phyloP scores from a whole-genome alignment of 441 rosid genomes.

The Populus hybrid region DNA sequence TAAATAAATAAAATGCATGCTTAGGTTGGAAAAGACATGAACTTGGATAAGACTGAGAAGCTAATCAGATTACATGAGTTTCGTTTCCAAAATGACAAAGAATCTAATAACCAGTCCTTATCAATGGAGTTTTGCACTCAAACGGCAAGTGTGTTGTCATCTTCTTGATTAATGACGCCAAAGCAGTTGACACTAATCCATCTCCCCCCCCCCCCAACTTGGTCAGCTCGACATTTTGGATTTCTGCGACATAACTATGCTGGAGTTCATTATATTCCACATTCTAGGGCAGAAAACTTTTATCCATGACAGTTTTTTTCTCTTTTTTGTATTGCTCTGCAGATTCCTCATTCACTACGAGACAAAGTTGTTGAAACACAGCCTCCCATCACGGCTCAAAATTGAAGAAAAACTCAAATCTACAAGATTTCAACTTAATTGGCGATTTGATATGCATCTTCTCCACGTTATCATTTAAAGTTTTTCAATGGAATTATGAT shows the following conservation, averaged over 20 bases:
- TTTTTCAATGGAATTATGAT: no score
- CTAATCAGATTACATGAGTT: slow-evolving; percentile 1
- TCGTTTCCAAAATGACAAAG: slow-evolving; percentile 1
- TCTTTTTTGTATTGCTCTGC: not conserved
- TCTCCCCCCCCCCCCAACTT: no score
- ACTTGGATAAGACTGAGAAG: not conserved
- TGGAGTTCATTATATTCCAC: not conserved
- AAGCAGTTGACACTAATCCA: not conserved
- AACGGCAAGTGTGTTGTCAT: slow-evolving; percentile 24
- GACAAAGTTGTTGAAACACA: not conserved
- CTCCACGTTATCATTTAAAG: no score
- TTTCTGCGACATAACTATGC: not conserved
- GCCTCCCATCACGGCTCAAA: not conserved
- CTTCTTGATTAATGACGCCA: slow-evolving; percentile 3
- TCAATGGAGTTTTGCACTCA: slow-evolving; percentile 32
- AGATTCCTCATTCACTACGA: not conserved
- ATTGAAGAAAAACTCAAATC: not conserved
- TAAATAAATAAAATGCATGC: not conserved
- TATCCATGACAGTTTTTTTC: no score
- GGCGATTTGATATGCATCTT: not conserved
- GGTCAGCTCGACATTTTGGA: not conserved
- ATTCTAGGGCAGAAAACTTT: not conserved
- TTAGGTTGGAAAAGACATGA: not conserved
- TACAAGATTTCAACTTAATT: no score
- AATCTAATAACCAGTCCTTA: slow-evolving; percentile 5